Evolutionary conservation across 139 green algal genomes (phyloP).

Genomic region (Raphidocelis subcapitata): DNA sequence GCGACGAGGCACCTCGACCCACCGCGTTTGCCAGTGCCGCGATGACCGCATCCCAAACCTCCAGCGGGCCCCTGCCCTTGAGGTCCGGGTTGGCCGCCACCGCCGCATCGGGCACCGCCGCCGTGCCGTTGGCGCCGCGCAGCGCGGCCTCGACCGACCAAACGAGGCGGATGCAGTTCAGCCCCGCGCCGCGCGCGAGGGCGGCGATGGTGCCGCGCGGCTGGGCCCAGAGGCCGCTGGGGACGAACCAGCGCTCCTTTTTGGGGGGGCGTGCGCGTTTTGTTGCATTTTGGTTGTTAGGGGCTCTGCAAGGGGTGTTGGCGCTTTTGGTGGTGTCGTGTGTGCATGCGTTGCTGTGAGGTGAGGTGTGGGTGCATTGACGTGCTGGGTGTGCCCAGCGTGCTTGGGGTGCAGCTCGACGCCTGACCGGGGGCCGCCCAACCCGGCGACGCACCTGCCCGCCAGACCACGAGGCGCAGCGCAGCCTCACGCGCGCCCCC

Average conservation of each 20-base stretch:
- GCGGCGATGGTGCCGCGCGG: slow-evolving; percentile 2
- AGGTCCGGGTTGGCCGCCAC: slow-evolving; percentile 18
- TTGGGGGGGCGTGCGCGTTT: too few relatives aligned
- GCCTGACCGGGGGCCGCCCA: too few relatives aligned
- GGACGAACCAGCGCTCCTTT: slow-evolving; percentile 18
- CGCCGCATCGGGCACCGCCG: neutral
- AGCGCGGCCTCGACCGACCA: slow-evolving; percentile 16
- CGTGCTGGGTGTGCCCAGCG: neutral
- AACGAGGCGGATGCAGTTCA: slow-evolving; percentile 31
- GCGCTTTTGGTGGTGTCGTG: neutral
- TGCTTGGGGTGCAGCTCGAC: neutral
- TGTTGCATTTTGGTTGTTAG: neutral
- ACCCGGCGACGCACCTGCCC: slow-evolving; percentile 2
- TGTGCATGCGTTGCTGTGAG: neutral
- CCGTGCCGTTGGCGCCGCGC: neutral
- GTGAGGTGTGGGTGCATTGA: neutral
- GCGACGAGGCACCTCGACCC: neutral
- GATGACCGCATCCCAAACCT: slow-evolving; percentile 23
- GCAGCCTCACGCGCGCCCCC: slow-evolving; percentile 4
- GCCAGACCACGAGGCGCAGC: slow-evolving; percentile 23
- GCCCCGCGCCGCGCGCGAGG: neutral
- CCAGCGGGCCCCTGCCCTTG: neutral
- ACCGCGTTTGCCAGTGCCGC: neutral
- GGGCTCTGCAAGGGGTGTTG: neutral
- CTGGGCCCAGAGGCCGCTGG: slow-evolving; percentile 17